Evolutionary conservation across 2,329 filamentous ascomycete species (phyloP).

Genomic region (Aureobasidium sp.): DNA sequence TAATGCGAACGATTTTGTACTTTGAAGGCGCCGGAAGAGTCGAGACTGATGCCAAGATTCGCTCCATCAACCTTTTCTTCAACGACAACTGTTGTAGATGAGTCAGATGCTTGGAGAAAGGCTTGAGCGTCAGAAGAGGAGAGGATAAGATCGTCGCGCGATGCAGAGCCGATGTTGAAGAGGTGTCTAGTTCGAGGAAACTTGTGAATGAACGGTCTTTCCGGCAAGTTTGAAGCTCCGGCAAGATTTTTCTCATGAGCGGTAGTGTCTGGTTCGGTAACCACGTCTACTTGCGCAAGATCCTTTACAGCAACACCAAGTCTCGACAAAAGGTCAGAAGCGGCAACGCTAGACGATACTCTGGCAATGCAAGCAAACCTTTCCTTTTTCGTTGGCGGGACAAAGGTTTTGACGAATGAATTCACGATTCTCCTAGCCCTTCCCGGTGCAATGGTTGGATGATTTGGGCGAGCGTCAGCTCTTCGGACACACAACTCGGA

Average conservation of each 20-base stretch:
- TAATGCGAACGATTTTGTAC: slow-evolving; percentile 13
- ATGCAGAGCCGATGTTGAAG: slow-evolving; percentile 12
- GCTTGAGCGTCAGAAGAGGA: not conserved
- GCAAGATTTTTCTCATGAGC: not conserved
- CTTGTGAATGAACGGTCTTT: slow-evolving; percentile 6
- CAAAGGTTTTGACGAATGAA: slow-evolving; percentile 6
- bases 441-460: slow-evolving; percentile 12
- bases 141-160: slow-evolving; percentile 10
- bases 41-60: slow-evolving; percentile 12
- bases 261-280: not conserved
- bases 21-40: not conserved
- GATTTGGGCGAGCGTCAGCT: slow-evolving; percentile 9
- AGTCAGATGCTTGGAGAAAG: not conserved
- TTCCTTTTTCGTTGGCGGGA: not conserved
- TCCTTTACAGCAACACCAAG: not conserved
- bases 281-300: not conserved
- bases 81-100: not conserved
- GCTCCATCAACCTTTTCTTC: slow-evolving; percentile 16
- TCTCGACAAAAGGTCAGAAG: not conserved
- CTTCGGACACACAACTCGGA: slow-evolving; percentile 3
- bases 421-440: slow-evolving; percentile 6
- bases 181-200: slow-evolving; percentile 13
- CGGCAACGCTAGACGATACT: slow-evolving; percentile 4
- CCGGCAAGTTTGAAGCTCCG: not conserved
- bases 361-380: slow-evolving; percentile 9